Evolutionary conservation across 2,329 filamentous ascomycete genomes (phyloP).

Genomic region (Chrysoporthe puriensis): DNA sequence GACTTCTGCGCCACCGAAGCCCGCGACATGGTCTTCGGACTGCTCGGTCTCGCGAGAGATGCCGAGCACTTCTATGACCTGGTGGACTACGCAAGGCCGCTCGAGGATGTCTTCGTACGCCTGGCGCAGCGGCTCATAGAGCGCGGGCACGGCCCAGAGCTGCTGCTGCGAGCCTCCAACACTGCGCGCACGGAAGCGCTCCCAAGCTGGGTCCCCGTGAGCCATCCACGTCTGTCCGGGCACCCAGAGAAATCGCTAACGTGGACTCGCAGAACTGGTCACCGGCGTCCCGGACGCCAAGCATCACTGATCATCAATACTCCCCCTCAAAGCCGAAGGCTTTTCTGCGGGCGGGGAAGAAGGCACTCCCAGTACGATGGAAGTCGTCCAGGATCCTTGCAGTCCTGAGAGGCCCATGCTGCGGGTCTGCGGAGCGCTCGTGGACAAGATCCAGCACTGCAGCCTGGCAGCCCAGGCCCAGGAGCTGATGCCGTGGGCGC

Average conservation of each 20-base stretch:
- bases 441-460: neutral
- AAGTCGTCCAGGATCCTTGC: neutral
- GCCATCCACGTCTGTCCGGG: neutral
- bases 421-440: neutral
- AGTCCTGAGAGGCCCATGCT: neutral
- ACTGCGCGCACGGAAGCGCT: neutral
- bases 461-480: neutral
- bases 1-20: neutral
- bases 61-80: neutral
- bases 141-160: neutral
- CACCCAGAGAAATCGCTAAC: neutral
- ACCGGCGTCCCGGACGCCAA: neutral
- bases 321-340: neutral
- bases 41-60: neutral
- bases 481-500: neutral
- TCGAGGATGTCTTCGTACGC: neutral
- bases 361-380: neutral
- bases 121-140: neutral
- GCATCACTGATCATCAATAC: neutral
- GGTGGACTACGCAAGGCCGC: neutral
- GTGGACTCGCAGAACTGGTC: neutral
- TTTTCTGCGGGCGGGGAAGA: neutral
- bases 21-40: neutral
- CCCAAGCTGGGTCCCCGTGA: neutral
- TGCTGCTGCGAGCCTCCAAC: neutral